These are phyloP conservation scores for Solanum bulbocastanum DNA, from an alignment of 257 asterid genomes.

Conservation along the genomic window DNA sequence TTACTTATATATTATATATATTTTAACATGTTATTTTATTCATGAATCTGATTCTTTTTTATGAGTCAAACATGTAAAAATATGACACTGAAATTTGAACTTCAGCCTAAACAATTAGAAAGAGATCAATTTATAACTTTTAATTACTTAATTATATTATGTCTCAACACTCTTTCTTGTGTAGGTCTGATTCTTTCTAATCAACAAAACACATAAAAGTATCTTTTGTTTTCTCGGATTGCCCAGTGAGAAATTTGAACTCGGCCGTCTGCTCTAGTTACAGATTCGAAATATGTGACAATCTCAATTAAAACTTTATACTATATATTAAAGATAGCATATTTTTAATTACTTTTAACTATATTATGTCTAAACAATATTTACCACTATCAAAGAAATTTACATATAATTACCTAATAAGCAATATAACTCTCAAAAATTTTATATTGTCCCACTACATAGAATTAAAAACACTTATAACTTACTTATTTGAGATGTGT, in stretches of 20 bases:
- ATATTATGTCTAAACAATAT: background rate
- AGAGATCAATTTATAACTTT: background rate
- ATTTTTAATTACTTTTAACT: background rate
- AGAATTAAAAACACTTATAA: background rate
- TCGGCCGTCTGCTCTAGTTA: background rate
- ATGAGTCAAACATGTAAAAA: fast-evolving
- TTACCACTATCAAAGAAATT: background rate
- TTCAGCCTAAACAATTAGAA: too few species aligned
- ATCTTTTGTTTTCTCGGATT: background rate
- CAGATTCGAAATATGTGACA: background rate
- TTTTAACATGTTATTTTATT: background rate
- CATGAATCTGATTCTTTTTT: fast-evolving
- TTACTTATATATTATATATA: background rate
- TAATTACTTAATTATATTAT: background rate
- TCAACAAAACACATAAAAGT: background rate
- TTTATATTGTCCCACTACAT: background rate
- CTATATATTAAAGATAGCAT: background rate
- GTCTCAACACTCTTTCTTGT: background rate
- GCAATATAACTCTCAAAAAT: background rate
- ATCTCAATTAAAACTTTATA: background rate
- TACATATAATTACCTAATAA: background rate
- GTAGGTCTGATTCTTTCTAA: fast-evolving
- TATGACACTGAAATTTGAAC: fast-evolving
- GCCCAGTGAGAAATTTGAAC: fast-evolving
- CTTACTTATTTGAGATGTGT: background rate